Evolutionary conservation across 2,329 filamentous ascomycete species (phyloP).

Genomic region (Fusarium hostae): DNA sequence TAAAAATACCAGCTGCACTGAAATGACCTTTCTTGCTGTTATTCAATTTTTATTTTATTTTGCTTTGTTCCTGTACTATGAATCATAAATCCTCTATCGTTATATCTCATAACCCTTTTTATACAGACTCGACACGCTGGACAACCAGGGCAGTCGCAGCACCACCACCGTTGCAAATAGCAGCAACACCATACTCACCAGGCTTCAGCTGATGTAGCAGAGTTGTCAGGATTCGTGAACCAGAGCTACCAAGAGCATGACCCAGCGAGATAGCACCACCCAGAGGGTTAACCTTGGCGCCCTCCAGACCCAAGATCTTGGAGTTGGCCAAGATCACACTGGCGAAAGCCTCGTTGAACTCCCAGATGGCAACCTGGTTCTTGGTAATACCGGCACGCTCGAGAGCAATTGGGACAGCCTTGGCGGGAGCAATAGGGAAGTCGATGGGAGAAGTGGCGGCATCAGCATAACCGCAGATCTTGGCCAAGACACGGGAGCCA

Average conservation of each 20-base stretch:
- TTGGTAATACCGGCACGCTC: constrained; percentile 89
- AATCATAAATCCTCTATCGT: neutral
- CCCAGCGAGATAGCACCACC: constrained; percentile 93
- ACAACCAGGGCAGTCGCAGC: constrained; percentile 92
- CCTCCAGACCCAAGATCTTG: constrained; percentile 86
- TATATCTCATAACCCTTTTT: constrained; percentile 21
- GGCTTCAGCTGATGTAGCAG: constrained; percentile 90
- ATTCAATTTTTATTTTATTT: constrained; percentile 1
- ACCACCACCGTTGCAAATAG: constrained; percentile 97
- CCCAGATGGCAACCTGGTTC: constrained; percentile 93
- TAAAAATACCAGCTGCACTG: neutral
- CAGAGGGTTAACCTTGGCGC: constrained; percentile 84
- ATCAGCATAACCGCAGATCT: constrained; percentile 86
- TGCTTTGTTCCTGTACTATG: neutral
- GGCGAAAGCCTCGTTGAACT: constrained; percentile 98
- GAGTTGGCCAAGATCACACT: constrained; percentile 95
- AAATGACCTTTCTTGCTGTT: neutral
- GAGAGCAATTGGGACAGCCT: constrained; percentile 90
- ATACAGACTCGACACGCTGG: constrained; percentile 76
- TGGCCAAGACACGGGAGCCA: constrained; percentile 84
- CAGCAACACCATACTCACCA: constrained; percentile 93
- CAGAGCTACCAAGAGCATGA: constrained; percentile 92
- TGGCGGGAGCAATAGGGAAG: constrained; percentile 91
- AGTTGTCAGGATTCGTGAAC: constrained; percentile 89
- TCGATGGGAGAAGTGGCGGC: constrained; percentile 91